Percentiles rank a stretch among this genome's conserved stretches.
Evolutionary conservation across 306 rosid genomes (phyloP).

Genomic region (Quercus aquifolioides): DNA sequence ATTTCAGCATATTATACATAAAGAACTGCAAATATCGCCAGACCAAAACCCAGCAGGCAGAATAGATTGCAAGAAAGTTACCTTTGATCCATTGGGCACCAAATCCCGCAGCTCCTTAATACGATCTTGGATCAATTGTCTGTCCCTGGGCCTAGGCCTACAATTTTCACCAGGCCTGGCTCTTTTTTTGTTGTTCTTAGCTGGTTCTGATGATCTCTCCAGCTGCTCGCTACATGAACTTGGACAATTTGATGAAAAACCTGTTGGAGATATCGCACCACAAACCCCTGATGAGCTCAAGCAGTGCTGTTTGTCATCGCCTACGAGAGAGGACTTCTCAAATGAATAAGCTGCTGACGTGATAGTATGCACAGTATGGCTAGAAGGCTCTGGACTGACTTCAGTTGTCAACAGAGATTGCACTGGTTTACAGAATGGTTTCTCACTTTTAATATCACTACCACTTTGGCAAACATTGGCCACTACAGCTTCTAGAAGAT

Average conservation of each 20-base stretch:
- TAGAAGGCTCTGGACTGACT: slow-evolving; percentile 59
- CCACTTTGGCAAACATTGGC: slow-evolving; percentile 61
- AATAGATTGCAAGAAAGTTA: slow-evolving; percentile 19
- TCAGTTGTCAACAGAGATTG: slow-evolving; percentile 64
- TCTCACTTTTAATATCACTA: slow-evolving; percentile 50
- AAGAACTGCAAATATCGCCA: slow-evolving; percentile 19
- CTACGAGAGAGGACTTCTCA: slow-evolving; percentile 55
- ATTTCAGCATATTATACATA: slow-evolving; percentile 21
- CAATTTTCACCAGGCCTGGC: slow-evolving; percentile 85
- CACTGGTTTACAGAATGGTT: slow-evolving; percentile 55
- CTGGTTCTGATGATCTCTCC: slow-evolving; percentile 73
- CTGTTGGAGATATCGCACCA: slow-evolving; percentile 64
- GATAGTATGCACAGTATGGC: slow-evolving; percentile 38
- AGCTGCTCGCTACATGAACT: slow-evolving; percentile 67
- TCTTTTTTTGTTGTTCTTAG: slow-evolving; percentile 82
- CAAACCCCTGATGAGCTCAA: slow-evolving; percentile 73
- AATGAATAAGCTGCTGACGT: slow-evolving; percentile 60
- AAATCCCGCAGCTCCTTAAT: slow-evolving; percentile 92
- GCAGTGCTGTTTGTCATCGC: slow-evolving; percentile 54
- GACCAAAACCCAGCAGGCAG: slow-evolving; percentile 11
- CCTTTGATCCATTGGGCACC: slow-evolving; percentile 94
- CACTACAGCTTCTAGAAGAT: slow-evolving; percentile 91
- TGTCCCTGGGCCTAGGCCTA: slow-evolving; percentile 98
- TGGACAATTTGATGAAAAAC: slow-evolving; percentile 71
- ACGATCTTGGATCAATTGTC: slow-evolving; percentile 98